A percentile compares a stretch with the other conserved stretches of the same genome.
phyloP scores from a whole-genome alignment of 495 filamentous ascomycete genomes.

The Apodospora peruviana region DNA sequence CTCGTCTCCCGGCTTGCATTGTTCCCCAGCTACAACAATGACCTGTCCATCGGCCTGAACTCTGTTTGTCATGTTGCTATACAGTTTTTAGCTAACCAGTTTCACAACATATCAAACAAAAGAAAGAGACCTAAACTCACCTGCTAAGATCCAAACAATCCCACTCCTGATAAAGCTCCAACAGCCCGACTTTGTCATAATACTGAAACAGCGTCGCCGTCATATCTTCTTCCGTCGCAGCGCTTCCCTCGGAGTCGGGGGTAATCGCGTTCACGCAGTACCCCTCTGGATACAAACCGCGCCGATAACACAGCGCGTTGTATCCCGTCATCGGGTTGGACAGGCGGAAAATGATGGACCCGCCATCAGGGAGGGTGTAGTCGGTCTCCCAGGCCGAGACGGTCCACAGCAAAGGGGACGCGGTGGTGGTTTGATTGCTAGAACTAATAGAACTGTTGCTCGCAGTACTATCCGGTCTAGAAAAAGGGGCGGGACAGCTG shows the following conservation, averaged over 20 bases:
- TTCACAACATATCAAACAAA: not conserved
- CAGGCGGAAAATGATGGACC: slow-evolving; percentile 5
- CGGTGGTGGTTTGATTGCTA: too few species aligned
- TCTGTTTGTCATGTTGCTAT: slow-evolving; percentile 1
- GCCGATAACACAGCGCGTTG: slow-evolving; percentile 4
- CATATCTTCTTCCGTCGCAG: slow-evolving; percentile 1
- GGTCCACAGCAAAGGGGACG: slow-evolving; percentile 7
- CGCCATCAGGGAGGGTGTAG: slow-evolving; percentile 5
- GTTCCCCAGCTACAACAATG: not conserved
- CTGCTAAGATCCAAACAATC: not conserved
- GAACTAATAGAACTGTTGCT: too few species aligned
- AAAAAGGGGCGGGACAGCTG: too few species aligned
- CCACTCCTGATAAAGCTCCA: slow-evolving; percentile 10
- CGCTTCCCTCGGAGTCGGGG: not conserved
- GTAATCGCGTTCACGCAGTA: slow-evolving; percentile 2
- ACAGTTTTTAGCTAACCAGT: not conserved
- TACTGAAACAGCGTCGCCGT: slow-evolving; percentile 5
- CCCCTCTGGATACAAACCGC: slow-evolving; percentile 4
- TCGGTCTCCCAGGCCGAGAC: slow-evolving; percentile 8
- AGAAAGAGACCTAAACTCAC: slow-evolving; percentile 1
- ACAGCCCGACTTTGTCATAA: slow-evolving; percentile 5
- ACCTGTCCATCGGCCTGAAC: slow-evolving; percentile 3
- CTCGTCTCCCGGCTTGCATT: slow-evolving; percentile 1
- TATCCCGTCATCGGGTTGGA: slow-evolving; percentile 6
- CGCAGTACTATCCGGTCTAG: too few species aligned